phyloP scores from a whole-genome alignment of 768 basidiomycete species.

The Imleria badia region DNA sequence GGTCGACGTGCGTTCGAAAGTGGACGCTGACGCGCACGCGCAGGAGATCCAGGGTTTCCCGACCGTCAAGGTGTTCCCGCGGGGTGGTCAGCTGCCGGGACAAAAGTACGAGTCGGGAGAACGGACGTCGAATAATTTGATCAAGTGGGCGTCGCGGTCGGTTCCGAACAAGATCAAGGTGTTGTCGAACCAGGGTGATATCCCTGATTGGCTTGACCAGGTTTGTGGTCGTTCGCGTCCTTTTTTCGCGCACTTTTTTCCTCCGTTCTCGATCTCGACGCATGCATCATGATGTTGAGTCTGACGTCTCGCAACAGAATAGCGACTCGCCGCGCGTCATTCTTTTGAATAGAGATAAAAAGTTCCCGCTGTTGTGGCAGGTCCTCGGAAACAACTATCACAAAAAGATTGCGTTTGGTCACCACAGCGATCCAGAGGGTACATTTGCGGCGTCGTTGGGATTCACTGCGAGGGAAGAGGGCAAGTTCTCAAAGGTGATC shows the following conservation, averaged over 20 bases:
- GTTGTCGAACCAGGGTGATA: constrained; percentile 53
- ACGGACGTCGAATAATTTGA: constrained; percentile 69
- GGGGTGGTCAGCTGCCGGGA: constrained; percentile 61
- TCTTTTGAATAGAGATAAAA: constrained; percentile 72
- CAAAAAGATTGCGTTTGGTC: constrained; percentile 59
- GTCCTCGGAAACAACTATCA: constrained; percentile 73
- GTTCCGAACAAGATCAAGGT: constrained; percentile 72
- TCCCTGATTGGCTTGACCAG: constrained; percentile 66
- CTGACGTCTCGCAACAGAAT: constrained; percentile 28
- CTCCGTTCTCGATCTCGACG: not conserved
- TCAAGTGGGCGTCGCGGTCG: constrained; percentile 71
- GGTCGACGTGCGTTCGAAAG: not conserved
- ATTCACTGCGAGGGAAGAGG: constrained; percentile 49
- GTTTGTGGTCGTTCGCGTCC: constrained; percentile 40
- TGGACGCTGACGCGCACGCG: not conserved
- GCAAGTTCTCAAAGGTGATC: constrained; percentile 64
- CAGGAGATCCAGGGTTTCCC: constrained; percentile 88
- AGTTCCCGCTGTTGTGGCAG: constrained; percentile 77
- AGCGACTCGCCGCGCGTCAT: constrained; percentile 54
- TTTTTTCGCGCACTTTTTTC: not conserved
- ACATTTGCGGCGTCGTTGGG: constrained; percentile 58
- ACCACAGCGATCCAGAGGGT: constrained; percentile 66
- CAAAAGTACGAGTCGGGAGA: constrained; percentile 67
- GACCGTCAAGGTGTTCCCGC: constrained; percentile 89
- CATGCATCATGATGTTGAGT: not conserved